Base-by-base conservation (phyloP, 805 yeast species). In the Yamadazyma philogaea region DNA sequence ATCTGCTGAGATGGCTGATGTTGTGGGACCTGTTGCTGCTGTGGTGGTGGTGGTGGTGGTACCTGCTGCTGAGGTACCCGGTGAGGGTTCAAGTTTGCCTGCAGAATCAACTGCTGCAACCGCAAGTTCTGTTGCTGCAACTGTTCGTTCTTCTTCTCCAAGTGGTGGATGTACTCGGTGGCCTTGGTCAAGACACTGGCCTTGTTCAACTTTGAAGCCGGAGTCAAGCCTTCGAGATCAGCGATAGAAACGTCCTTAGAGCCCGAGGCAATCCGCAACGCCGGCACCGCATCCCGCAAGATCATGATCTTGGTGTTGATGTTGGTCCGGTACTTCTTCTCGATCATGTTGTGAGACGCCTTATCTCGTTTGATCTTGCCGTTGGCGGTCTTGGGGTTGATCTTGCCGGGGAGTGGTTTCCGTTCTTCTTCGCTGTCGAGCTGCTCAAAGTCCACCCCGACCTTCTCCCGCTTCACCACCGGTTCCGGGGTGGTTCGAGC, bases 111-210 rank as follows among this genome's bases (percentile, higher is more conserved):
- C 52, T 61, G 46, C 57, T 72, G 63, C 51, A 70, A 54, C 48
- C 64, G 62, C 39, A 49, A 26, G 35, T 81, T 81, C 52, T 80
- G 81, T 19, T 60, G 60, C 42, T 54, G 64, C 48, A 81, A 68
- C 1, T 57, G 38, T 1, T 72, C 77, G 52, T 81, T 81, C 53
- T 82, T 83, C 47, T 61, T 60, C 50, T 85, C 89, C 59, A 85
- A 68, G 60, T 84, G 90, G 50, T 75, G 78, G 49, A 85, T 84
- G 55, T 85, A 85, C 58, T 85, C 93, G 3, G 85, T 79, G 1
- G 91, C 87, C 54, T 85, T 85, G 20, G 84, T 70, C 46, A 85
- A 66, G 37, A 85, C 84, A 12, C 86, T 79, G 2, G 91, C 93
- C 57, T 85, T 85, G 60, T 84, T 85, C 48, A 85, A 66, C 52